These are phyloP conservation scores for Friedmanniomyces simplex DNA, from an alignment of 495 filamentous ascomycete species.

Conservation along the genomic window DNA sequence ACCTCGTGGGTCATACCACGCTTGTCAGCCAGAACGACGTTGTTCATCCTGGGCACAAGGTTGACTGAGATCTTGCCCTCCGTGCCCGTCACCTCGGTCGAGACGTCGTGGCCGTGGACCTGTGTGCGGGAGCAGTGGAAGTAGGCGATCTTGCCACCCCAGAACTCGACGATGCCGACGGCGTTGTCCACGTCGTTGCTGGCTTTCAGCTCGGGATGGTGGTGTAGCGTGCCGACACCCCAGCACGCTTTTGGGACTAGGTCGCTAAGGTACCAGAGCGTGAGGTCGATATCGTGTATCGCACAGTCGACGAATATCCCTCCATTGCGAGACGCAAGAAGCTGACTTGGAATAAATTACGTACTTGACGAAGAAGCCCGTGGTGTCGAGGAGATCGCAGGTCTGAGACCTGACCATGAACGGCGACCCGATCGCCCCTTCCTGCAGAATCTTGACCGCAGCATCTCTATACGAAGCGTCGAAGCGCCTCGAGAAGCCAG, in stretches of 20 bases:
- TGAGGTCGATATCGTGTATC: slow-evolving; percentile 50
- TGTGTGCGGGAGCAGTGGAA: slow-evolving; percentile 31
- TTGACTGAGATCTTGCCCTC: slow-evolving; percentile 31
- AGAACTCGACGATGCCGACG: slow-evolving; percentile 32
- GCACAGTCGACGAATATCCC: slow-evolving; percentile 6
- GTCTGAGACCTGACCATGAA: slow-evolving; percentile 9
- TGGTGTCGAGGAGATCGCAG: slow-evolving; percentile 7
- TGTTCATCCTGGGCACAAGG: slow-evolving; percentile 20
- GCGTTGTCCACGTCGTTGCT: slow-evolving; percentile 28
- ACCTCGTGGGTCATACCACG: slow-evolving; percentile 26
- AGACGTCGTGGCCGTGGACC: slow-evolving; percentile 28
- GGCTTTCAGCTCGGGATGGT: slow-evolving; percentile 27
- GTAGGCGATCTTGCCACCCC: slow-evolving; percentile 31
- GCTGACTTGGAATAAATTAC: too few relatives aligned
- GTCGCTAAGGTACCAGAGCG: slow-evolving; percentile 48
- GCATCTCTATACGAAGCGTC: slow-evolving; percentile 12
- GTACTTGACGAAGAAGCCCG: slow-evolving; percentile 13
- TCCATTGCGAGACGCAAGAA: background rate
- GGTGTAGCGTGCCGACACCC: slow-evolving; percentile 21
- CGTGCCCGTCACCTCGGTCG: slow-evolving; percentile 29
- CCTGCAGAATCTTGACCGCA: slow-evolving; percentile 1
- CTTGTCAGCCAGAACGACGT: slow-evolving; percentile 16
- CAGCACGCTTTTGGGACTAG: slow-evolving; percentile 32
- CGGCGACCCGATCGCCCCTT: slow-evolving; percentile 2
- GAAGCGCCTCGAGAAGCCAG: slow-evolving; percentile 13